Evolutionary conservation across 495 filamentous ascomycete genomes (phyloP).

Genomic region (Rhizodiscina lignyota): DNA sequence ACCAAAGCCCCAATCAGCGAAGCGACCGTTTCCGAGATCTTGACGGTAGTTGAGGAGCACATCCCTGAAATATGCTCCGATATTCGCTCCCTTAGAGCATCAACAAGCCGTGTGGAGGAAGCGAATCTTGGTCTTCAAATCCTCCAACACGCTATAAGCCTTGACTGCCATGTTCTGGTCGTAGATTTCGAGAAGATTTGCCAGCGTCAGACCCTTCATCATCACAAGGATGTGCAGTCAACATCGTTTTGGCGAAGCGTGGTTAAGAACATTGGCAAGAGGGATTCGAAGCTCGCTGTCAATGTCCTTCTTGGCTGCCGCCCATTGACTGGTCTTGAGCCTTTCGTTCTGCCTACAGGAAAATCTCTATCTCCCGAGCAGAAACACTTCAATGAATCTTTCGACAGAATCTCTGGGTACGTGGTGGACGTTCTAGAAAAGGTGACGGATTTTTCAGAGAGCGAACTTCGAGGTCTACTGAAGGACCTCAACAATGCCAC

Average conservation of each 20-base stretch:
- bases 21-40: conserved; percentile 32
- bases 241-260: conserved; percentile 61
- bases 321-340: conserved; percentile 54
- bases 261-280: conserved; percentile 45
- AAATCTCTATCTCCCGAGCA: conserved; percentile 34
- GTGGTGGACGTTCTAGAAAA: conserved; percentile 59
- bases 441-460: conserved; percentile 52
- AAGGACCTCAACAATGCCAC: conserved; percentile 42
- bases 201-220: conserved; percentile 39
- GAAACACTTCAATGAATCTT: conserved; percentile 56
- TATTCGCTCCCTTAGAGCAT: too few relatives aligned
- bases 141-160: conserved; percentile 48
- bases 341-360: conserved; percentile 37
- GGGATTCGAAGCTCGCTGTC: conserved; percentile 47
- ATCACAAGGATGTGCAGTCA: conserved; percentile 46
- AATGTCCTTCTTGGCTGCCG: conserved; percentile 54
- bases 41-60: conserved; percentile 30
- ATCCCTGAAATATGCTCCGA: conserved; percentile 15
- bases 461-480: conserved; percentile 48
- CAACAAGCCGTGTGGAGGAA: background rate
- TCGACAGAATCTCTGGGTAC: conserved; percentile 48
- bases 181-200: conserved; percentile 54
- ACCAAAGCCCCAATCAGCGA: conserved; percentile 25
- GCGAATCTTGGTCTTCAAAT: too few relatives aligned
- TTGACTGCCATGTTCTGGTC: conserved; percentile 60